These are phyloP conservation scores for Ogataea chonburiensis DNA, from an alignment of 805 yeast genomes.

Conservation along the genomic window DNA sequence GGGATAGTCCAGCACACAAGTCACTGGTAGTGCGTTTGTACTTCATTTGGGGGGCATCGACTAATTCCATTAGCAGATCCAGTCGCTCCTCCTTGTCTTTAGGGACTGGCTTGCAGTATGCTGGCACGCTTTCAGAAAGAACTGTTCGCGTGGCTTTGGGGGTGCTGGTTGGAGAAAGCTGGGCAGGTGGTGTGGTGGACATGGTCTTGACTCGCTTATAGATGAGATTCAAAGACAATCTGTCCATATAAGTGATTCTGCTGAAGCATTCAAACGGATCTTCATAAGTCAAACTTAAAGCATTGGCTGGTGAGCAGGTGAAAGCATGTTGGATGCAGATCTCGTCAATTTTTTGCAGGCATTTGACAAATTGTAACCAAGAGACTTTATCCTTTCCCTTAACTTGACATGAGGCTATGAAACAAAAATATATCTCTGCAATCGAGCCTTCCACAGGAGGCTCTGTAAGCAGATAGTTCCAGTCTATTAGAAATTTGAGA, in stretches of 20 bases:
- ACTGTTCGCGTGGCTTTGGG: not conserved
- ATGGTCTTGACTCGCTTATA: constrained; percentile 17
- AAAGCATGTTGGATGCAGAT: constrained; percentile 25
- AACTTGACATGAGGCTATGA: constrained; percentile 30
- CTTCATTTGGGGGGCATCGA: constrained; percentile 23
- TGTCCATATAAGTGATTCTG: constrained; percentile 26
- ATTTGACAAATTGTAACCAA: constrained; percentile 34
- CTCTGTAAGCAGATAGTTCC: constrained; percentile 30
- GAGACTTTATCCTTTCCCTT: constrained; percentile 36
- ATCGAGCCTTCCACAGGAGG: constrained; percentile 34
- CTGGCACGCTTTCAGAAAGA: constrained; percentile 1
- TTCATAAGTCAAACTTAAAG: constrained; percentile 23
- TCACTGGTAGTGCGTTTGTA: constrained; percentile 20
- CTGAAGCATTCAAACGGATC: constrained; percentile 32
- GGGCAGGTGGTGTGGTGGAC: not conserved
- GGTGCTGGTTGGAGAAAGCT: not conserved
- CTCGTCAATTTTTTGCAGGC: constrained; percentile 25
- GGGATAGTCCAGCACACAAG: constrained; percentile 26
- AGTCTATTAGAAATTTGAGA: constrained; percentile 30
- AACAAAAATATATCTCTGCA: constrained; percentile 33
- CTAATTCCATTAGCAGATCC: constrained; percentile 20
- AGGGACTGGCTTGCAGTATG: constrained; percentile 17
- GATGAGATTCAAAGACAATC: constrained; percentile 28
- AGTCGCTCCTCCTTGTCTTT: constrained; percentile 20
- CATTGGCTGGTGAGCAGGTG: constrained; percentile 27